Base-by-base conservation (phyloP, 1,284 basidiomycete species). In the Tylopilus orsonianus region DNA sequence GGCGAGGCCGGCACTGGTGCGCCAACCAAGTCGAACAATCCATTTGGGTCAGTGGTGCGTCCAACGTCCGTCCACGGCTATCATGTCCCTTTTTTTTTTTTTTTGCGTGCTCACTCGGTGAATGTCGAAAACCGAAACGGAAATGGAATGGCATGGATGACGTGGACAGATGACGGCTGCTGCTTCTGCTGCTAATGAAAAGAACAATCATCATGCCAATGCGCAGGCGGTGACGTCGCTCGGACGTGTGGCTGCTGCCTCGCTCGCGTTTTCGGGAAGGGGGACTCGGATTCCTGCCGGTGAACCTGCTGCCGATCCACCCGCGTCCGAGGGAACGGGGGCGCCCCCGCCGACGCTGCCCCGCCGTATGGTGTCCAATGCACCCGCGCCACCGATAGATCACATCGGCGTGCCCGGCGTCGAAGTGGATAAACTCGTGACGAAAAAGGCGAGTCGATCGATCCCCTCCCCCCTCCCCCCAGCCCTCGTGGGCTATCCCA, bases 241-340 rank as follows among this genome's bases (percentile, higher is more conserved):
- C 16, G 77, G 77, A 8, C 70, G 77, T 24, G 74, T 81, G 38
- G 78, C 79, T 8, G 75, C 80, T 24, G 73, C 75, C 7, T 72
- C 75, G n/a, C 62, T 73, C 16, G 68, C 71, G 13, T 74, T 75
- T 54, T 66, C 69, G 1, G 50, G 57, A 50, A 40, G 26, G 26
- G 26, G 26, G 26, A 27, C 26, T 27, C 26, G 26, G 26, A 10
- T n/a, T n/a, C n/a, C n/a, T n/a, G n/a, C n/a, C n/a, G 26, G 7
- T 10, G 10, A 27, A 27, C 26, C 26, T 10, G 26, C 26, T 5
- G 26, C 10, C 7, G 26, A 27, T 27, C 7, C 26, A 5, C 26
- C 26, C 26, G 26, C 26, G 10, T 10, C 26, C 26, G n/a, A n/a
- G n/a, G n/a, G n/a, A n/a, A n/a, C n/a, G n/a, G n/a, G n/a, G n/a